A percentile compares a stretch with the other conserved stretches of the same genome.
Evolutionary conservation across 768 basidiomycete genomes (phyloP).

Genomic region (Clitopilus hobsonii): DNA sequence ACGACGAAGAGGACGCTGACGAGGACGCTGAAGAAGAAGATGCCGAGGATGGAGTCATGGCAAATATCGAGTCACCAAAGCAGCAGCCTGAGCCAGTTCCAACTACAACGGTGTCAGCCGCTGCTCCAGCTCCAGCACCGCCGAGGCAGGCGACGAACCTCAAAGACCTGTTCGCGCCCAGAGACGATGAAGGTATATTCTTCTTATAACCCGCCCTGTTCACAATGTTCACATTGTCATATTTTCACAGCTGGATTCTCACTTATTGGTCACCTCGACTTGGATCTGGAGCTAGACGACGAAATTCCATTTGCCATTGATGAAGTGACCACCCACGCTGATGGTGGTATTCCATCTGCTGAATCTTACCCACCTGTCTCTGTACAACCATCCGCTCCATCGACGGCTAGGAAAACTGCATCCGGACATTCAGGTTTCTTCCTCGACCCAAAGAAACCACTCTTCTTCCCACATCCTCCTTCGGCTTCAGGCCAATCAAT

Average conservation of each 20-base stretch:
- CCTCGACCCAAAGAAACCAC: conserved; percentile 48
- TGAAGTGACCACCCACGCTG: background rate
- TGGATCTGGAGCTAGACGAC: conserved; percentile 70
- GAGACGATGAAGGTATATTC: conserved; percentile 59
- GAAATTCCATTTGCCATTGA: conserved; percentile 29
- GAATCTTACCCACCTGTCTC: conserved; percentile 3
- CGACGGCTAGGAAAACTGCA: conserved; percentile 4
- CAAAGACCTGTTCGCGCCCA: conserved; percentile 72
- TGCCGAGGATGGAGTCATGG: too few species aligned
- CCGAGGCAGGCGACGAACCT: conserved; percentile 30
- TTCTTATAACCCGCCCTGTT: background rate
- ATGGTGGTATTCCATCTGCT: background rate
- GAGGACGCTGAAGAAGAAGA: conserved; percentile 7
- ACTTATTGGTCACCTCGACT: conserved; percentile 66
- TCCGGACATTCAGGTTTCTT: conserved; percentile 19
- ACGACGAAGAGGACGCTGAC: background rate
- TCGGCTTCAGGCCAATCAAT: conserved; percentile 16
- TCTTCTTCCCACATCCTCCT: conserved; percentile 55
- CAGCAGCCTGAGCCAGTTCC: conserved; percentile 10
- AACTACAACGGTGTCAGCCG: conserved; percentile 6
- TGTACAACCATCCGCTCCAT: conserved; percentile 3
- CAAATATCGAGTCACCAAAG: too few species aligned
- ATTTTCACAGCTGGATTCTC: conserved; percentile 57
- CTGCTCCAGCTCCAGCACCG: conserved; percentile 4
- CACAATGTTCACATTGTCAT: background rate